A percentile compares a stretch with the other conserved stretches of the same genome.
Evolutionary conservation across 331 rosid genomes (phyloP).

Genomic region (Acacia concinna): DNA sequence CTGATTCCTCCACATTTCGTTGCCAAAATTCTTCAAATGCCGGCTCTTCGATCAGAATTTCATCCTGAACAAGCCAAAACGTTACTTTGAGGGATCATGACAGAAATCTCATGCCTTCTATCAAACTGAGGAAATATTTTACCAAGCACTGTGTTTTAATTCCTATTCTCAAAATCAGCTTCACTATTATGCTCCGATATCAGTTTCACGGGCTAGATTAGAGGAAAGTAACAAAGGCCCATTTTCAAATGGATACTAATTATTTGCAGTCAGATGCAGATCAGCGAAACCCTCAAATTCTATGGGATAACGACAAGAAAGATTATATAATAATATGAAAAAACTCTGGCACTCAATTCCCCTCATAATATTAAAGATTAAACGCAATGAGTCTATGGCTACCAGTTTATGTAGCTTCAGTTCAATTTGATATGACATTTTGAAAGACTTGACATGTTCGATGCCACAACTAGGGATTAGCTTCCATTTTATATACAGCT

Average conservation of each 20-base stretch:
- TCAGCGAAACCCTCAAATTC: not conserved
- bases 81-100: constrained; percentile 16
- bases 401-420: not conserved
- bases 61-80: constrained; percentile 55
- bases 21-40: constrained; percentile 62
- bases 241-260: not conserved
- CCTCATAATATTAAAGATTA: not conserved
- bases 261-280: not conserved
- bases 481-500: not conserved
- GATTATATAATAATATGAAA: not conserved
- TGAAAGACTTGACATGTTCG: not conserved
- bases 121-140: not conserved
- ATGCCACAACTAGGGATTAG: not conserved
- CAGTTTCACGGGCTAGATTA: not conserved
- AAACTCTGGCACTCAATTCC: not conserved
- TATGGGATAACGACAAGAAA: not conserved
- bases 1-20: constrained; percentile 87
- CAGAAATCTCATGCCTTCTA: not conserved
- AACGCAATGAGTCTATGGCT: not conserved
- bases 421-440: not conserved
- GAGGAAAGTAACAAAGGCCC: not conserved
- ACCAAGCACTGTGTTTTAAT: constrained; percentile 1
- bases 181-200: not conserved
- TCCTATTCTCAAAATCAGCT: not conserved
- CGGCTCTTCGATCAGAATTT: constrained; percentile 66